These are phyloP conservation scores for Stemphylium beticola DNA, from an alignment of 2,329 filamentous ascomycete genomes.

Conservation along the genomic window DNA sequence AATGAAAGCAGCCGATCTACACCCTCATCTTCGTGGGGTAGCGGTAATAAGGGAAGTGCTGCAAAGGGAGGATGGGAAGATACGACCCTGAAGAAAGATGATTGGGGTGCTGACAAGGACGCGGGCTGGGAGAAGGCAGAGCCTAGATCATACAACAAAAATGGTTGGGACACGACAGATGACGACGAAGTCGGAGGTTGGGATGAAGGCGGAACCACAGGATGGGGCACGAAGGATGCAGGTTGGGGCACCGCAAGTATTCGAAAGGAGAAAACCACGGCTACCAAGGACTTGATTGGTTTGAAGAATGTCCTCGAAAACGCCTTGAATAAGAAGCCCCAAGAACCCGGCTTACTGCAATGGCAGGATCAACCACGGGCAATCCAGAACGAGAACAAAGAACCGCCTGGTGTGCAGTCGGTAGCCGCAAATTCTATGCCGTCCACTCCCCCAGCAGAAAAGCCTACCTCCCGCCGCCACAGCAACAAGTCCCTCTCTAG, in stretches of 20 bases:
- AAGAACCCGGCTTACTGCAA: background rate
- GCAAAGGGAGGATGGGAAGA: background rate
- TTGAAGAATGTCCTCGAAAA: background rate
- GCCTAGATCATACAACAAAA: background rate
- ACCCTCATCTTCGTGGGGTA: constrained; percentile 16
- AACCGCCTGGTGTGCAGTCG: background rate
- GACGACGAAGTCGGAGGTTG: background rate
- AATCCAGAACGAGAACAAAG: background rate
- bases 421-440: background rate
- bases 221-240: background rate
- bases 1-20: background rate
- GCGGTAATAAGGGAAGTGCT: background rate
- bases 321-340: background rate
- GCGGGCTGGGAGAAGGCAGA: background rate
- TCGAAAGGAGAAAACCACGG: background rate
- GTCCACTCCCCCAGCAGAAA: no score
- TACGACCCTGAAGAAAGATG: background rate
- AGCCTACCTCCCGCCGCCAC: constrained; percentile 9
- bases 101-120: background rate
- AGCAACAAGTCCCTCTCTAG: constrained; percentile 21
- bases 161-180: background rate
- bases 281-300: background rate
- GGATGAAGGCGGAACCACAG: background rate
- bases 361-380: background rate
- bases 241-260: background rate